These are phyloP conservation scores for Phoma sp. DNA, from an alignment of 2,329 filamentous ascomycete species.

Conservation along the genomic window DNA sequence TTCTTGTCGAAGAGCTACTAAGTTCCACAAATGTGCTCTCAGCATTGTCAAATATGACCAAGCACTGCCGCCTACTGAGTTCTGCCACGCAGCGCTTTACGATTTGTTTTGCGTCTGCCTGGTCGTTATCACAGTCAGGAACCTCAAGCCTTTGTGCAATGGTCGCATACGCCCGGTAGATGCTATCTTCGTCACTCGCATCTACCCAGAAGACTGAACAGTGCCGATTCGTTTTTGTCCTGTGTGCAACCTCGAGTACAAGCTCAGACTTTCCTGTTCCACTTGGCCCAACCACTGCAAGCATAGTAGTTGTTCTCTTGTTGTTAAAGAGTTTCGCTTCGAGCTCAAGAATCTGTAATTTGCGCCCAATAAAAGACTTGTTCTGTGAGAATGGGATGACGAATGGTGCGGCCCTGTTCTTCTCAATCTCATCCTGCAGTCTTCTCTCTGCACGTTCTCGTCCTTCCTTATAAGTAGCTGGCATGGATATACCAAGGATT, in stretches of 20 bases:
- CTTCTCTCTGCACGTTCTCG: conserved; percentile 18
- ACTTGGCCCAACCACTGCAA: conserved; percentile 26
- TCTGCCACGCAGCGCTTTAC: conserved; percentile 19
- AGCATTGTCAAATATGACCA: conserved; percentile 26
- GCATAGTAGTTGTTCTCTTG: conserved; percentile 19
- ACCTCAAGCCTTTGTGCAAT: conserved; percentile 37
- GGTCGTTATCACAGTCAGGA: conserved; percentile 20
- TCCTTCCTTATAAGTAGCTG: conserved; percentile 27
- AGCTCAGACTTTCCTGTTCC: conserved; percentile 33
- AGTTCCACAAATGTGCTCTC: conserved; percentile 29
- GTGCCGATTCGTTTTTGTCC: conserved; percentile 41
- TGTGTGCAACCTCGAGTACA: conserved; percentile 49
- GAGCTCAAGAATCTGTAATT: conserved; percentile 32
- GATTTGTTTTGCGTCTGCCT: conserved; percentile 25
- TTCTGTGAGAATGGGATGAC: conserved; percentile 39
- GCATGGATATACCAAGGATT: conserved; percentile 23
- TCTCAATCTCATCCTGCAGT: conserved; percentile 22
- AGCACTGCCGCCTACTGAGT: not conserved
- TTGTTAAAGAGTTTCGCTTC: conserved; percentile 31
- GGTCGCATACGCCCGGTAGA: conserved; percentile 46
- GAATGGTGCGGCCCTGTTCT: conserved; percentile 17
- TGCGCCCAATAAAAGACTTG: conserved; percentile 30
- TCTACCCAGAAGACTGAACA: conserved; percentile 56
- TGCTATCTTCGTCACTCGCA: conserved; percentile 46
- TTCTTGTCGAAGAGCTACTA: not conserved